Evolutionary conservation across 2,329 filamentous ascomycete species (phyloP).

Genomic region (Pezicula neosporulosa): DNA sequence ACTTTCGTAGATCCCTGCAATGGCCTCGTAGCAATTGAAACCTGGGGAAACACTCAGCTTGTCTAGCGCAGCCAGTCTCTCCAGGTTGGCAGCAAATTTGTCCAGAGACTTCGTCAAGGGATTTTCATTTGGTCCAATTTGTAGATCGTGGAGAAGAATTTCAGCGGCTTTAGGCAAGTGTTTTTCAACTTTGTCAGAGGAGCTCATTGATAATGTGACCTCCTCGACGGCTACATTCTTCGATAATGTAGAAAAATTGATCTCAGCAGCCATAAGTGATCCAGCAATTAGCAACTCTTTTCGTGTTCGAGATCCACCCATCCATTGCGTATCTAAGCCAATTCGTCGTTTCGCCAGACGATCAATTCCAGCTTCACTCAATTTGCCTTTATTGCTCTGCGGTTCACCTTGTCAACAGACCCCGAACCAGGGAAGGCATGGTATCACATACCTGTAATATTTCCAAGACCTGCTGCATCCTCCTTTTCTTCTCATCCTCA

Average conservation of each 20-base stretch:
- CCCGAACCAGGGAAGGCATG: background rate
- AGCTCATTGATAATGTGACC: conserved; percentile 57
- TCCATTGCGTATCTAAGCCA: conserved; percentile 44
- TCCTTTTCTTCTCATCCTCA: conserved; percentile 47
- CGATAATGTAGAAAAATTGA: conserved; percentile 44
- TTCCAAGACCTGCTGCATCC: conserved; percentile 31
- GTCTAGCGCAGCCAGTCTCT: conserved; percentile 66
- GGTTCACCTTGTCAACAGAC: conserved; percentile 17
- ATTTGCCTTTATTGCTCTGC: conserved; percentile 50
- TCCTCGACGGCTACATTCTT: conserved; percentile 56
- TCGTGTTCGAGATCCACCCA: conserved; percentile 55
- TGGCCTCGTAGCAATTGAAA: conserved; percentile 74
- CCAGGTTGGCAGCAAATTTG: conserved; percentile 68
- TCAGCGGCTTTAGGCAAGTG: conserved; percentile 59
- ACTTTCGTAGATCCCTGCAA: conserved; percentile 70
- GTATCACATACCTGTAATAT: conserved; percentile 23
- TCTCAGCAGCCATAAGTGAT: conserved; percentile 56
- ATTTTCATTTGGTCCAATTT: conserved; percentile 53
- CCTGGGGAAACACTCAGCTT: conserved; percentile 65
- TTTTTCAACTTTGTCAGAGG: conserved; percentile 52
- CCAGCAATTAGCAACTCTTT: conserved; percentile 60
- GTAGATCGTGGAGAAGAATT: conserved; percentile 64
- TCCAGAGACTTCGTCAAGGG: conserved; percentile 69
- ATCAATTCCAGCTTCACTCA: conserved; percentile 74
- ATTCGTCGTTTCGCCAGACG: conserved; percentile 62